Evolutionary conservation across 2,329 filamentous ascomycete species (phyloP), one percentile per base, ranked within the genome.

Genomic region (Trichoderma sp.): DNA sequence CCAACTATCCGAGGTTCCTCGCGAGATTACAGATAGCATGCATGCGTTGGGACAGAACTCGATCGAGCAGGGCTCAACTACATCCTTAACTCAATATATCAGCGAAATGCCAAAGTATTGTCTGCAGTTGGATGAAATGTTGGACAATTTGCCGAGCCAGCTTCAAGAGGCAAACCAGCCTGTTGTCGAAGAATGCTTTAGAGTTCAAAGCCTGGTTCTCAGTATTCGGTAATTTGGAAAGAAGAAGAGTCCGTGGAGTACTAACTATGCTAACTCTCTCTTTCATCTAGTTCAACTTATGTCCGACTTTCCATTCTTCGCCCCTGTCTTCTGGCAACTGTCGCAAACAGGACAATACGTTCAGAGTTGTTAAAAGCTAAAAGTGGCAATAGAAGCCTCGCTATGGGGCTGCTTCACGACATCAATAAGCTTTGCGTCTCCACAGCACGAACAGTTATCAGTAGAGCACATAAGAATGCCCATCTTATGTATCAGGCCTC

Each of bases 81-180:
- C 64, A 13, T 55, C 46, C 6, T 21, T 66, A 16, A 66, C 39
- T 1, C 10, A 58, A n/a, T 66, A 66, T 7, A 51, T 66, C 30
- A 59, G 64, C 24, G 64, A 59, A 30, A 58, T 66, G n/a, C 64
- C 64, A 5, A 66, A 59, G n/a, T 66, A 58, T 21, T 66, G 64
- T 5, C 52, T 51, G 14, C 39, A 59, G 5, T 21, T 66, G 5
- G 43, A 59, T 7, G 64, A 66, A 24, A 26, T 59, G 21, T 21
- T 66, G 5, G 16, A 24, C 6, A 66, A 18, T 13, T 21, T 66
- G 16, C 64, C 64, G 5, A 39, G 39, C 3, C 54, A 66, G 7
- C 64, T 66, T 24, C 64, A 66, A 30, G 52, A 39, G 13, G 39
- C 21, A 2, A 59, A 59, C 24, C 39, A 34, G 10, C 26, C 58